Conservation (phyloP, 2,329 filamentous ascomycete genomes). For the Pseudogymnoascus sp. region DNA sequence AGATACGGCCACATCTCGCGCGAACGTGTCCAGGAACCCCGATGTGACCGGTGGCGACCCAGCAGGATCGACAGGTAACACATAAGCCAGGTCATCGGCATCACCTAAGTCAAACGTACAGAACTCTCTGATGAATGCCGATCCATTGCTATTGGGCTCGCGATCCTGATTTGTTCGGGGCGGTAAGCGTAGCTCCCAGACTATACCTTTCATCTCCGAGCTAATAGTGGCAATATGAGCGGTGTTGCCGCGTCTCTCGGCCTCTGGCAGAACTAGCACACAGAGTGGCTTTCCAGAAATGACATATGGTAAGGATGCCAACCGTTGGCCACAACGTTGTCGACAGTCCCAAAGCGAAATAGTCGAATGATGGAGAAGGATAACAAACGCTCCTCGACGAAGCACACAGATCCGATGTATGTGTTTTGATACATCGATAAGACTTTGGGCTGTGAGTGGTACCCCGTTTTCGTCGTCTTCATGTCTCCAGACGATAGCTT, state of each 20-base stretch:
- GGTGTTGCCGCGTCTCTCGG: constrained; percentile 39
- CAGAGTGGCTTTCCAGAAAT: constrained; percentile 67
- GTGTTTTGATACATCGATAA: constrained; percentile 57
- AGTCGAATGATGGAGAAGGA: constrained; percentile 65
- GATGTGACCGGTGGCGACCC: constrained; percentile 63
- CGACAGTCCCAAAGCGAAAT: constrained; percentile 77
- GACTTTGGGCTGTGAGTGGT: constrained; percentile 56
- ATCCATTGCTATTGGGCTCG: constrained; percentile 28
- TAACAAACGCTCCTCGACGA: constrained; percentile 66
- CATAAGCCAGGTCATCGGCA: constrained; percentile 50
- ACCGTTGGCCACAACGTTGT: constrained; percentile 44
- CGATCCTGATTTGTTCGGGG: constrained; percentile 28
- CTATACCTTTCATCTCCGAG: constrained; percentile 67
- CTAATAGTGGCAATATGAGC: constrained; percentile 76
- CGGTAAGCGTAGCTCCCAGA: constrained; percentile 69
- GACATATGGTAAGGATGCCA: constrained; percentile 51
- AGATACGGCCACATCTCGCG: constrained; percentile 76
- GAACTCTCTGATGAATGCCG: constrained; percentile 49
- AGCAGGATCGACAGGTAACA: constrained; percentile 80
- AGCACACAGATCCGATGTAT: constrained; percentile 76
- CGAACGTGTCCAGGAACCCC: constrained; percentile 78
- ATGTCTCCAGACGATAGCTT: constrained; percentile 79
- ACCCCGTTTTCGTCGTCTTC: constrained; percentile 40
- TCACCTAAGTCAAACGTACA: constrained; percentile 61
- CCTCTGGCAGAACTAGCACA: constrained; percentile 64